Evolutionary conservation across 2,329 filamentous ascomycete genomes (phyloP), one percentile per base, ranked within the genome.

Genomic region (Trichophyton schoenleinii): DNA sequence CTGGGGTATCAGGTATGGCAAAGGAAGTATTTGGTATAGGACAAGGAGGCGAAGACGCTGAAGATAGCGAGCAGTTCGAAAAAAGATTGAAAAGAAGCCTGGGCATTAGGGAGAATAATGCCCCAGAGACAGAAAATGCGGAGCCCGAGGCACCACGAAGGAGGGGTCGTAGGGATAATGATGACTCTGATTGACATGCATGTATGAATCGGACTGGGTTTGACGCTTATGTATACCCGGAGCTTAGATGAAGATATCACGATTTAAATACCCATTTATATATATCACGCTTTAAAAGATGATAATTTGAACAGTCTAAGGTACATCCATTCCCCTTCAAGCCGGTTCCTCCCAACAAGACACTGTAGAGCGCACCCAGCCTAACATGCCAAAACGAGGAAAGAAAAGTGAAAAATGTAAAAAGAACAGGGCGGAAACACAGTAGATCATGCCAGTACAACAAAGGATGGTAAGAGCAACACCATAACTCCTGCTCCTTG

Each of bases 1-100:
- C 84, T 58, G 89, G 88, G 0, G 87, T 94, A 11, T 83, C 85
- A 18, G 85, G 84, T 0, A 74, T 96, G 64, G 83, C 91, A 3
- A 76, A 76, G 63, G 74, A 73, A 58, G 80, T 86, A 1, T 84
- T 81, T 69, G 83, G 70, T 73, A 67, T 68, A 49, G 53, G 60
- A 52, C 15, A 67, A 68, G 42, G 65, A 61, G 13, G 55, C 55
- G 18, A 46, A 58, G 49, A 63, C 28, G 5, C 6, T 63, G 7
- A 64, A 67, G 13, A 66, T 63, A 41, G 6, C 65, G 76, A 80
- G 2, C 81, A 85, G 65, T 75, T 91, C 58, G 78, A 81, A 55
- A 77, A 78, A 34, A 88, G 83, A 68, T 72, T 91, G 57, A 75
- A 79, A 28, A 78, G 80, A 58, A 89, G 84, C 69, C 72, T 90